Evolutionary conservation across 345 rosid genomes (phyloP), one percentile per base, ranked within the genome.

Genomic region (Eucalyptus polybractea): DNA sequence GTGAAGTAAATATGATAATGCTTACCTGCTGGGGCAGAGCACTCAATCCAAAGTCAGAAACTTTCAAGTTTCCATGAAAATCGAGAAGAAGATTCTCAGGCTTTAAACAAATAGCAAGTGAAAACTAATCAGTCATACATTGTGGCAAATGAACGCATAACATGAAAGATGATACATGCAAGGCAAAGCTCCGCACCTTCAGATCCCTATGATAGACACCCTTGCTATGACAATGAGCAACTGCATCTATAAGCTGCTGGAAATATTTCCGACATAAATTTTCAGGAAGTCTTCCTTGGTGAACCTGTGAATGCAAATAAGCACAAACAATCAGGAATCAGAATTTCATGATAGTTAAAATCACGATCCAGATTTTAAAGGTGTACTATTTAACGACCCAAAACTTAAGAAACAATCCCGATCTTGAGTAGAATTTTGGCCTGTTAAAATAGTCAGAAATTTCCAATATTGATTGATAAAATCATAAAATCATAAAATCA

Each of bases 181-280:
- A 83, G n/a, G 80, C 27, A 31, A 53, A 42, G 87, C 51, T 86
- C 89, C 94, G 45, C 14, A 76, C 99, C 97, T 97, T 96, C 67
- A 97, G 92, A 89, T 97, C 99, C 91, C 99, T 95, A 90, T 97
- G 99, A 95, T 94, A 96, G 88, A 96, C 99, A 90, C 99, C 95
- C 95, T 95, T 97, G 89, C 90, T 88, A 91, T 97, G 99, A 91
- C 99, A 97, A 93, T 95, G 98, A 89, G 95, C 92, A 91, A 97
- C 94, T 81, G 98, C 98, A 92, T 97, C 99, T 91, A 96, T 91
- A 89, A 97, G 99, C 93, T 97, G 99, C 90, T 97, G 99, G 93
- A 97, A 97, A 92, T 95, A 96, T 89, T 91, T 92, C 90, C 98
- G 95, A 86, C 95, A 88, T 85, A 96, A 97, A 86, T 92, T 92